These are phyloP conservation scores for Gamarada debralockiae DNA, from an alignment of 495 filamentous ascomycete genomes.

Conservation along the genomic window DNA sequence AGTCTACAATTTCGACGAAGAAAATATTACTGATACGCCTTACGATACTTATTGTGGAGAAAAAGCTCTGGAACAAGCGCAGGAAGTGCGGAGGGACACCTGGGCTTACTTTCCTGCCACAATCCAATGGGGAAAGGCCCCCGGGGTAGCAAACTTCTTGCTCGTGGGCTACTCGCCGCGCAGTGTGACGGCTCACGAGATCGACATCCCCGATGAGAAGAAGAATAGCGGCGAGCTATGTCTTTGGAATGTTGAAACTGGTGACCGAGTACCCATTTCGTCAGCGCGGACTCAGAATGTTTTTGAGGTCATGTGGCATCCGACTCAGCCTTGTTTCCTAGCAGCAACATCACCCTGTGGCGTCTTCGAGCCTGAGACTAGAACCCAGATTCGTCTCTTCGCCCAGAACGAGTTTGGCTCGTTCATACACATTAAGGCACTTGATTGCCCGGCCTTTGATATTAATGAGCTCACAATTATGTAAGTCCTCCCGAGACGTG, in stretches of 20 bases:
- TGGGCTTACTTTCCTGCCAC: slow-evolving; percentile 66
- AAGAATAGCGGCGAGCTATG: slow-evolving; percentile 63
- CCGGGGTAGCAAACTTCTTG: slow-evolving; percentile 50
- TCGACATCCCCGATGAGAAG: slow-evolving; percentile 49
- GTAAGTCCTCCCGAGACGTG: slow-evolving; percentile 37
- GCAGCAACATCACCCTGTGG: slow-evolving; percentile 55
- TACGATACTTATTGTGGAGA: slow-evolving; percentile 18
- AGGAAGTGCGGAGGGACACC: slow-evolving; percentile 23
- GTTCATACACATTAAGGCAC: slow-evolving; percentile 26
- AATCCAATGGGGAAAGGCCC: slow-evolving; percentile 64
- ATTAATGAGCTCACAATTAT: slow-evolving; percentile 78
- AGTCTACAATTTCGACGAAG: slow-evolving; percentile 37
- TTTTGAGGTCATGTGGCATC: slow-evolving; percentile 80
- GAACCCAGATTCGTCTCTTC: slow-evolving; percentile 48
- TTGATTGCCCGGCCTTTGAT: slow-evolving; percentile 76
- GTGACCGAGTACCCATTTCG: slow-evolving; percentile 40
- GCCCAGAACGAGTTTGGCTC: slow-evolving; percentile 7
- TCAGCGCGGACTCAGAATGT: slow-evolving; percentile 61
- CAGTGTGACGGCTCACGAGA: slow-evolving; percentile 39
- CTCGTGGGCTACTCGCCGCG: slow-evolving; percentile 74
- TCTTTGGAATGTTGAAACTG: slow-evolving; percentile 60
- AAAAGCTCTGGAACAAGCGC: slow-evolving; percentile 7
- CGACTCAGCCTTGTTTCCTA: slow-evolving; percentile 50
- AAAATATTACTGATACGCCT: slow-evolving; percentile 17
- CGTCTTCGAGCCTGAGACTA: slow-evolving; percentile 18